Base-by-base conservation (phyloP, 176 grass and related monocot genomes). In the Aechmea fasciata region DNA sequence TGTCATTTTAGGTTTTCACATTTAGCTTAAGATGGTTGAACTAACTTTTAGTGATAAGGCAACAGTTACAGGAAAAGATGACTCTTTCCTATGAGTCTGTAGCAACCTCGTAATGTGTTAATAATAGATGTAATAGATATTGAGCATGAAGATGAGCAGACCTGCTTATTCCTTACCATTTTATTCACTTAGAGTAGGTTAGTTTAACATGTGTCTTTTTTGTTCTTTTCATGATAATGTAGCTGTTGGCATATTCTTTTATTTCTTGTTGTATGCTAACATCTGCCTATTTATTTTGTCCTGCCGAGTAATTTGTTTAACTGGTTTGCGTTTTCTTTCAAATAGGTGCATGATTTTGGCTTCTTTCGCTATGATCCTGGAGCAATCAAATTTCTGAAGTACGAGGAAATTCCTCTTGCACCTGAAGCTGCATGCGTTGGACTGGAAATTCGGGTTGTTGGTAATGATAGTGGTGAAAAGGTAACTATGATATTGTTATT, bases 311-410 rank as follows among this genome's bases (percentile, higher is more conserved):
- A 7, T 18, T 18, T 62, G 29, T 19, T 55, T 48, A 48, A 22
- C 20, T 10, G 18, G 9, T 12, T 41, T 41, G 33, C 7, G 33
- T 41, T 41, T 41, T 7, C 33, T 23, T 80, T 50, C 47, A 77
- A 73, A 81, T 79, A 99, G 94, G 87, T 99, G 72, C 94, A 99
- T 88, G 94, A 99, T 99, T 99, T 99, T 93, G 94, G 94, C 25
- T 93, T 99, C 79, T 99, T 99, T 66, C 80, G 94, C 63, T 99
- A 90, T 80, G 94, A 99, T 74, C 94, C 94, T 71, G 72, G 75
- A 78, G 90, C 94, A 68, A 85, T 99, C 70, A 99, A 99, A 72
- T 99, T 99, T 75, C 80, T 93, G 13, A 82, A 85, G 57, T 99
- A 84, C 0, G 94, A 99, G 64, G 94, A 93, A 77, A 99, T 99